A percentile compares a stretch with the other conserved stretches of the same genome.
phyloP scores from a whole-genome alignment of 176 grass and related monocot genomes.

The Rhynchospora breviuscula region DNA sequence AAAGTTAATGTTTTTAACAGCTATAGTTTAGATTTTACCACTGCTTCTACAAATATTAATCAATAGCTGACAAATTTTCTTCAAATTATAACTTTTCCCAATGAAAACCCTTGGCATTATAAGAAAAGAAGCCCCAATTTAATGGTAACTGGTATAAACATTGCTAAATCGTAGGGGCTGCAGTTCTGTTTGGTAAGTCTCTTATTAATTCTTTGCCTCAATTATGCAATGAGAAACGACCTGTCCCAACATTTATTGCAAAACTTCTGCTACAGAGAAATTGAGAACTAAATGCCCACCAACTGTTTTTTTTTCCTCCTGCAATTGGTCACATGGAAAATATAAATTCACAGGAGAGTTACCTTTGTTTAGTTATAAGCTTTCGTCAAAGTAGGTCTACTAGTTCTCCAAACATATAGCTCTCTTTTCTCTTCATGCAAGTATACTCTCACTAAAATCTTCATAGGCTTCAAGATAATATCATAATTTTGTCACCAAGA shows the following conservation, averaged over 20 bases:
- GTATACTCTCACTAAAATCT: not conserved
- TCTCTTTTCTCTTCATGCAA: not conserved
- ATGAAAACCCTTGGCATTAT: too few species aligned
- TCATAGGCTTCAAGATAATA: not conserved
- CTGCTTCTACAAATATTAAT: too few species aligned
- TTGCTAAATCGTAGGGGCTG: not conserved
- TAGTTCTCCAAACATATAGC: constrained; percentile 16
- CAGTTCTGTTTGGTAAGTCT: not conserved
- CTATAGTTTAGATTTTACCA: too few species aligned
- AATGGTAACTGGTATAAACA: too few species aligned
- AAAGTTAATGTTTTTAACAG: too few species aligned
- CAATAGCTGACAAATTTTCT: too few species aligned
- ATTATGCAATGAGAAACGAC: not conserved
- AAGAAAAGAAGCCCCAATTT: not conserved
- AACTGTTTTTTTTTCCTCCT: not conserved
- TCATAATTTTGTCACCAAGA: not conserved
- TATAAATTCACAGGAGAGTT: constrained; percentile 1
- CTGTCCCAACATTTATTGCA: not conserved
- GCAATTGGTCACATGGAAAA: constrained; percentile 26
- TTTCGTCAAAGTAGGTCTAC: constrained; percentile 27
- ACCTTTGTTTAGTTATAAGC: not conserved
- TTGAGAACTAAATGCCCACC: not conserved
- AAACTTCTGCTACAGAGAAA: not conserved
- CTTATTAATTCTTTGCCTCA: not conserved
- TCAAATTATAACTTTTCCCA: too few species aligned